Conservation (phyloP, 345 rosid species). For the Linum tenue region DNA sequence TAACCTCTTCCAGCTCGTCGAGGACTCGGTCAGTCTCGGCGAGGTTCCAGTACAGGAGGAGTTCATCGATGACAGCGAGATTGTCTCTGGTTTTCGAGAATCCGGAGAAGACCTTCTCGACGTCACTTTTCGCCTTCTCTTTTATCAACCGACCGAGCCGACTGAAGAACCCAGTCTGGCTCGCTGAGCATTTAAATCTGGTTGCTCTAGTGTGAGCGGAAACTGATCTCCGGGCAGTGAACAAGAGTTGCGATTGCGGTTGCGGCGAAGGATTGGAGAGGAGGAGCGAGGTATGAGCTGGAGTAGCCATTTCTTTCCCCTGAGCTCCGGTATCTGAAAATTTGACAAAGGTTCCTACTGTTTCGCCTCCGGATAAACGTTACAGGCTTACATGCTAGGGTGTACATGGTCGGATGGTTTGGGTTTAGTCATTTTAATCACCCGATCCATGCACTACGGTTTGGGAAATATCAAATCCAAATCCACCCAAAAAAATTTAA, state of each 20-base stretch:
- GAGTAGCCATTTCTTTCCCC: not conserved
- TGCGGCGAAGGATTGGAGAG: not conserved
- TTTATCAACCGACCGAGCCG: slow-evolving; percentile 78
- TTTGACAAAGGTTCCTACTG: not conserved
- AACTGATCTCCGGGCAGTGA: not conserved
- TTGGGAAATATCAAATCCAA: no score
- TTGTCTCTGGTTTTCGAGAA: slow-evolving; percentile 90
- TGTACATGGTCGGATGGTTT: no score
- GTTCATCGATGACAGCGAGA: slow-evolving; percentile 86
- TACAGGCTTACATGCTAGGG: no score
- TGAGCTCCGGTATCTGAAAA: not conserved
- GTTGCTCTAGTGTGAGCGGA: slow-evolving; percentile 5
- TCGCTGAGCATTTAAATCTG: slow-evolving; percentile 51
- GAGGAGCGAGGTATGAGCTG: not conserved
- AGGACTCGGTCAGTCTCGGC: slow-evolving; percentile 85
- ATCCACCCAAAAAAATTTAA: no score
- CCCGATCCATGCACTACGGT: no score
- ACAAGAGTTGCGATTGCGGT: not conserved
- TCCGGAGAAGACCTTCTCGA: slow-evolving; percentile 81
- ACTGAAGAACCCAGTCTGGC: slow-evolving; percentile 85
- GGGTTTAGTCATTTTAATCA: no score
- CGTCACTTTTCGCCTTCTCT: slow-evolving; percentile 90
- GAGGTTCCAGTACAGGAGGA: slow-evolving; percentile 89
- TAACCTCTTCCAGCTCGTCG: slow-evolving; percentile 90
- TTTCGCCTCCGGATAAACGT: not conserved